Conservation (phyloP, 192 early-diverging fungal species). For the Allomyces javanicus region DNA sequence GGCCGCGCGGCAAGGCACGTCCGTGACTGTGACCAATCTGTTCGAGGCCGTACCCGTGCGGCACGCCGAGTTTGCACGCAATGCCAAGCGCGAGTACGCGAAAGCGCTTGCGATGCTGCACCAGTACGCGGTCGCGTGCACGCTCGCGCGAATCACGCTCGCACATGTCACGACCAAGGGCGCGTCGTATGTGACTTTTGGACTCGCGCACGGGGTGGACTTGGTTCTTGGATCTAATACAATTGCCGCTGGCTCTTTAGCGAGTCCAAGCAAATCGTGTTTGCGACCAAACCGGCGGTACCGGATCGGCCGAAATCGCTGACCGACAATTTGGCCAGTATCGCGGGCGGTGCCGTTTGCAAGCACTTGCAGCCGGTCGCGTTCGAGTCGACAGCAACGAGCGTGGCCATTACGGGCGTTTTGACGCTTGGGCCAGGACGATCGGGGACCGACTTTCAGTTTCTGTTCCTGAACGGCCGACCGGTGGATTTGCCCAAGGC, state of each 20-base stretch:
- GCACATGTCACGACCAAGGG: constrained; percentile 39
- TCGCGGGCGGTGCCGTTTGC: no score
- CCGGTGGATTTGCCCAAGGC: constrained; percentile 71
- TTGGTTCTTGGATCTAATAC: not conserved
- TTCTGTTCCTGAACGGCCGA: constrained; percentile 69
- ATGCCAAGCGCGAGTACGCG: constrained; percentile 56
- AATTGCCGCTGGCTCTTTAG: not conserved
- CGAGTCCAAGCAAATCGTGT: no score
- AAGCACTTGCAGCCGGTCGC: no score
- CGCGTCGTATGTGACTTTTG: not conserved
- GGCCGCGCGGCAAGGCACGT: constrained; percentile 56
- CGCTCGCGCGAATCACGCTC: constrained; percentile 41
- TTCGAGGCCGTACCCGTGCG: constrained; percentile 80
- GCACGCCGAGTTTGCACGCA: constrained; percentile 59
- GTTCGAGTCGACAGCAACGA: no score
- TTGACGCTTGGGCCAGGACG: no score
- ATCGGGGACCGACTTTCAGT: constrained; percentile 51
- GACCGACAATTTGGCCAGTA: no score
- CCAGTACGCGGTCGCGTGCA: constrained; percentile 58
- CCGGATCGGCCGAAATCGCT: not conserved
- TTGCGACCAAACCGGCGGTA: not conserved
- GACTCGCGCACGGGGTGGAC: no score
- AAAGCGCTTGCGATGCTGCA: constrained; percentile 61
- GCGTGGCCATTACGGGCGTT: no score
- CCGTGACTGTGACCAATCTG: constrained; percentile 45